These are phyloP conservation scores for Erythrobasidium hasegawianum DNA, from an alignment of 1,284 basidiomycete genomes.

Conservation along the genomic window DNA sequence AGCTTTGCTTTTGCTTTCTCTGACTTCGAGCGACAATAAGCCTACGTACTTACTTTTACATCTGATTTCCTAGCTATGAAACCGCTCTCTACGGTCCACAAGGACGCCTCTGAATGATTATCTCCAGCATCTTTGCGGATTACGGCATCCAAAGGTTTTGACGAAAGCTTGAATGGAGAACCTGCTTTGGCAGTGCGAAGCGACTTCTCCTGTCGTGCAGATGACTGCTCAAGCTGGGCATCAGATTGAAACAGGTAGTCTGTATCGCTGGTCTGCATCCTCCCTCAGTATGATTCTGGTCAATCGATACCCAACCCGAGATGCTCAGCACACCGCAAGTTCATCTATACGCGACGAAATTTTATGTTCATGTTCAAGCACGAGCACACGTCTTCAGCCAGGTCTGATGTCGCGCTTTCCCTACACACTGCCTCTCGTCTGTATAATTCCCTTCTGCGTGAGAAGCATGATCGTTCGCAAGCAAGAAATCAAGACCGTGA, in stretches of 20 bases:
- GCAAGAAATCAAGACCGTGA: no score
- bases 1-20: background rate
- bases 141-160: conserved; percentile 68
- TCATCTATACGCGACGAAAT: no score
- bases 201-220: conserved; percentile 70
- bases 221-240: conserved; percentile 54
- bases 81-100: conserved; percentile 82
- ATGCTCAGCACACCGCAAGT: no score
- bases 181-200: conserved; percentile 66
- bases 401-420: no score
- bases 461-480: no score
- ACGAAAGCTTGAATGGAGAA: conserved; percentile 67
- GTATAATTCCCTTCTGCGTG: no score
- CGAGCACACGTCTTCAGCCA: no score
- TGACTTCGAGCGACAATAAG: no score
- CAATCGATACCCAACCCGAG: no score
- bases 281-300: no score
- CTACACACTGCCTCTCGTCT: no score
- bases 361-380: no score
- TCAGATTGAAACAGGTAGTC: conserved; percentile 64
- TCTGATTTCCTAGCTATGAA: conserved; percentile 67
- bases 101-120: conserved; percentile 48
- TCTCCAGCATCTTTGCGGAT: conserved; percentile 56
- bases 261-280: conserved; percentile 45
- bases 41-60: conserved; percentile 60